Conservation (phyloP, 768 basidiomycete genomes). For the Pleurotus sapidus region DNA sequence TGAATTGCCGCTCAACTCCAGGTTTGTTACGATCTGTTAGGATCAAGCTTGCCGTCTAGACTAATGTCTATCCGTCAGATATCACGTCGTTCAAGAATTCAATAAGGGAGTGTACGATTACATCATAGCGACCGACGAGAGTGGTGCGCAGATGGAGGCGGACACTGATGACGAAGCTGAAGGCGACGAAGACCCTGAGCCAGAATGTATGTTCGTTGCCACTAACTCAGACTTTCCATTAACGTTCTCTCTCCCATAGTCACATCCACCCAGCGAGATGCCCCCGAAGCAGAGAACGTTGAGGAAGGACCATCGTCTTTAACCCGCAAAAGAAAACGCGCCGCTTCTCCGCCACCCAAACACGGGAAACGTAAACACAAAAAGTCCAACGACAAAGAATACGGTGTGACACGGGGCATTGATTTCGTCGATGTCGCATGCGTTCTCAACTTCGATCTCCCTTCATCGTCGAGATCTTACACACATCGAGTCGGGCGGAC, state of each 20-base stretch:
- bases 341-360: conserved; percentile 39
- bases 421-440: conserved; percentile 97
- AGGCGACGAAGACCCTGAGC: conserved; percentile 34
- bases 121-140: conserved; percentile 97
- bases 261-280: conserved; percentile 51
- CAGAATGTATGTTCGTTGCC: conserved; percentile 26
- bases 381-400: conserved; percentile 67
- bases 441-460: conserved; percentile 98
- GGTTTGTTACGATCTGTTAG: conserved; percentile 35
- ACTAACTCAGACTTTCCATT: background rate
- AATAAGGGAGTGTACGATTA: conserved; percentile 99
- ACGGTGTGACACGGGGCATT: conserved; percentile 92
- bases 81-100: conserved; percentile 97
- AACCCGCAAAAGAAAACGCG: conserved; percentile 58
- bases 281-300: conserved; percentile 14
- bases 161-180: conserved; percentile 45
- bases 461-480: conserved; percentile 81
- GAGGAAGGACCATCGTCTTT: conserved; percentile 15
- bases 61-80: conserved; percentile 40
- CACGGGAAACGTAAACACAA: conserved; percentile 50
- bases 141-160: conserved; percentile 47
- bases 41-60: background rate
- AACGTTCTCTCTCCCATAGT: conserved; percentile 30
- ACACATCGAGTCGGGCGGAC: conserved; percentile 96
- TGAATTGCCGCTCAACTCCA: conserved; percentile 91